Evolutionary conservation across 129 eudicot genomes (phyloP), one percentile per base, ranked within the genome.

Genomic region (Flaveria sonorensis): DNA sequence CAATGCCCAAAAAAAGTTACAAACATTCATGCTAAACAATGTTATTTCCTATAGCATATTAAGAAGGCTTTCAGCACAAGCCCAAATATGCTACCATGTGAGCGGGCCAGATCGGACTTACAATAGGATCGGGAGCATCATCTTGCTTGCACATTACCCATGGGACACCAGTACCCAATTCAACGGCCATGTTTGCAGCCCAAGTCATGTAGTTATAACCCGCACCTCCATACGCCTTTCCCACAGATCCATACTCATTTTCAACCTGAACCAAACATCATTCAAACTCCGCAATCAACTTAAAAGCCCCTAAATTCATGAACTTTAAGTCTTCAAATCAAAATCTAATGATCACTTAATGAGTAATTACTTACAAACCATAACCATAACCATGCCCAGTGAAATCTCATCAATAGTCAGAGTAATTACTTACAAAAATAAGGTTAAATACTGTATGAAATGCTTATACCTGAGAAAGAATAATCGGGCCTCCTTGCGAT

Each of bases 71-170:
- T 66, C 24, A 39, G 50, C 36, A 15, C 26, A 36, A 66, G 51
- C 43, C 12, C 45, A 62, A 4, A 61, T 61, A 61, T 7, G 20
- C 68, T 61, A 61, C 40, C n/a, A 28, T 62, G 43, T 21, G 56
- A 74, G 45, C 32, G 39, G 62, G 71, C 18, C 28, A 20, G 53
- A n/a, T 26, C 47, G 62, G 21, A 72, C 79, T 91, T 81, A 94
- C 98, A 86, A 94, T 86, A 39, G 99, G 99, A 85, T 94, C 96
- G 0, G 99, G 99, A 30, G 99, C 96, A 78, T 89, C 97, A 1
- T 87, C 90, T 80, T 94, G 85, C 83, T 94, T 91, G 90, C 99
- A 94, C 99, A 94, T 94, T 18, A 91, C 96, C 99, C 99, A 94
- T 13, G 99, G 99, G 82, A 94, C 97, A 23, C 97, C 97, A 0